These are phyloP conservation scores for Peronospora farinosa DNA, from an alignment of 352 stramenopile genomes.

Conservation along the genomic window DNA sequence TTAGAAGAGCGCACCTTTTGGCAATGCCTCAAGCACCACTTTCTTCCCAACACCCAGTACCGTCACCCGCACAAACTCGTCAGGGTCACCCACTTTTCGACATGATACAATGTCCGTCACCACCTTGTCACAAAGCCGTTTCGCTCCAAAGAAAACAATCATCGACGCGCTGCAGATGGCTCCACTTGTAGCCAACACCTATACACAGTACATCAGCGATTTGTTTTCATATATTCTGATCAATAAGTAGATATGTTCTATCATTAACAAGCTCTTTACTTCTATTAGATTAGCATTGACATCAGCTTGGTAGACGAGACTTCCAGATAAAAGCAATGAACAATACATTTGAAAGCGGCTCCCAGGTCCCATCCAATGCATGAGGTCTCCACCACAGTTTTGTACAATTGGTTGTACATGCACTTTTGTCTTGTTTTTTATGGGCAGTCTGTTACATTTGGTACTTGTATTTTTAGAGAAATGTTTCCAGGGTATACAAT, in stretches of 20 bases:
- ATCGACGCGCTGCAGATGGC: slow-evolving; percentile 61
- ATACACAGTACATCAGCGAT: slow-evolving; percentile 9
- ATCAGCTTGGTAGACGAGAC: slow-evolving; percentile 56
- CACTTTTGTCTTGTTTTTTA: slow-evolving; percentile 35
- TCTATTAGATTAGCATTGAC: slow-evolving; percentile 50
- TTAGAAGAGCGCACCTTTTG: slow-evolving; percentile 27
- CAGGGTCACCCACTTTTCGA: slow-evolving; percentile 50
- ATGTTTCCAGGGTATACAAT: not conserved
- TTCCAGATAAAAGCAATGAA: slow-evolving; percentile 51
- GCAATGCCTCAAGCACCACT: slow-evolving; percentile 40
- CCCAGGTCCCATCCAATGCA: slow-evolving; percentile 54
- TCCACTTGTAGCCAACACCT: slow-evolving; percentile 45
- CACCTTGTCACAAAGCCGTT: slow-evolving; percentile 59
- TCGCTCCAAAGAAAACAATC: slow-evolving; percentile 65
- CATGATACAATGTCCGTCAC: slow-evolving; percentile 69
- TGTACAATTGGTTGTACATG: slow-evolving; percentile 49
- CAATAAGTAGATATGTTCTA: not conserved
- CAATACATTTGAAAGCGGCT: slow-evolving; percentile 75
- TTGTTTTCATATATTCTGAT: not conserved
- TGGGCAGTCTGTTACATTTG: slow-evolving; percentile 15
- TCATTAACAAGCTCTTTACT: not conserved
- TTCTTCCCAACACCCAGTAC: slow-evolving; percentile 40
- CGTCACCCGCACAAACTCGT: slow-evolving; percentile 55
- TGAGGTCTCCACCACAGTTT: slow-evolving; percentile 41
- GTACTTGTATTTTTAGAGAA: not conserved